Evolutionary conservation across 176 grass and related monocot species (phyloP).

Genomic region (Oryza glaberrima): DNA sequence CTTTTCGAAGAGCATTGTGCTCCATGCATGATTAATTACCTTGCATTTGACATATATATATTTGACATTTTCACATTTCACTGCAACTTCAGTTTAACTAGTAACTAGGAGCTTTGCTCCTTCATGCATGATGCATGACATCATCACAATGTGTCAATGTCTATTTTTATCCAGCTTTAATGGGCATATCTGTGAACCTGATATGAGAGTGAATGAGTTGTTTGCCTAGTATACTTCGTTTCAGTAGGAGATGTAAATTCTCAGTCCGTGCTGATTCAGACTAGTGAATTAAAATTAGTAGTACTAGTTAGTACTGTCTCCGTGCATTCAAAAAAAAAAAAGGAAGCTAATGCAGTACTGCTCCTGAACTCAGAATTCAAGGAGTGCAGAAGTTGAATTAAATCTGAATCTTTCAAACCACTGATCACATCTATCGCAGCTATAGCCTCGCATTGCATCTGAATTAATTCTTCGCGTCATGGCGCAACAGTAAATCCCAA

Average conservation of each 20-base stretch:
- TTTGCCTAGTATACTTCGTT: neutral
- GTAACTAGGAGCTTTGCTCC: neutral
- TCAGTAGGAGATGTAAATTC: neutral
- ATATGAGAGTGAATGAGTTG: neutral
- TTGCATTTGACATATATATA: neutral
- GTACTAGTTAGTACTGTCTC: neutral
- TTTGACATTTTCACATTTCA: neutral
- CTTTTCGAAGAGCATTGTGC: slow-evolving; percentile 14
- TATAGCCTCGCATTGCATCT: neutral
- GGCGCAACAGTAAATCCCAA: neutral
- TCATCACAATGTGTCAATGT: neutral
- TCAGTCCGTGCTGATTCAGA: slow-evolving; percentile 10
- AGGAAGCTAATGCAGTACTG: neutral
- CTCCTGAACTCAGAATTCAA: slow-evolving; percentile 21
- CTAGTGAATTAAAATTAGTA: neutral
- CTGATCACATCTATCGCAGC: neutral
- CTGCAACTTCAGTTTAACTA: neutral
- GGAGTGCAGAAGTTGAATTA: neutral
- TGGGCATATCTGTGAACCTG: neutral
- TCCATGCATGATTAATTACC: neutral
- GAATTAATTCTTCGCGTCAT: slow-evolving; percentile 2
- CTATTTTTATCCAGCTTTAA: neutral
- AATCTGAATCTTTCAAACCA: slow-evolving; percentile 7
- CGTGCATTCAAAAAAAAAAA: neutral
- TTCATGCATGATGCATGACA: neutral